phyloP scores from a whole-genome alignment of 768 basidiomycete genomes.

The Tylopilus plumbeoviolaceoides region DNA sequence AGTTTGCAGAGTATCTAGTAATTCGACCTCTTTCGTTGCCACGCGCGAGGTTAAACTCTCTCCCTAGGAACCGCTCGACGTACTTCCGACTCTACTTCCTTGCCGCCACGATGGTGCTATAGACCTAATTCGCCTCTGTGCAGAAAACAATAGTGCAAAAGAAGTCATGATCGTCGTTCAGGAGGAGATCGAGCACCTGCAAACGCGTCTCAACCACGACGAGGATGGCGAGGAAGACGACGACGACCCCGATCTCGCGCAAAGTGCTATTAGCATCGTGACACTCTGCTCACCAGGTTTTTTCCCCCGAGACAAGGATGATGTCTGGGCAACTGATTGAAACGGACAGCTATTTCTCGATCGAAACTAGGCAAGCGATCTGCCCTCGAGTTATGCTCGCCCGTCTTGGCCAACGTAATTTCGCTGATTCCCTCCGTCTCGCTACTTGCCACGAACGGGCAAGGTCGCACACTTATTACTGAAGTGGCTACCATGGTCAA shows the following conservation, averaged over 20 bases:
- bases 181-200: constrained; percentile 35
- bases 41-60: not conserved
- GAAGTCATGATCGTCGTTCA: constrained; percentile 41
- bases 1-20: constrained; percentile 19
- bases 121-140: constrained; percentile 33
- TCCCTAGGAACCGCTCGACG: constrained; percentile 37
- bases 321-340: not conserved
- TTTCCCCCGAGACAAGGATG: not conserved
- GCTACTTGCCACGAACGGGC: constrained; percentile 5
- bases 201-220: constrained; percentile 9
- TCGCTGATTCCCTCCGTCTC: constrained; percentile 17
- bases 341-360: constrained; percentile 22
- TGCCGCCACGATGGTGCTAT: constrained; percentile 26
- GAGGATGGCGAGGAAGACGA: constrained; percentile 16
- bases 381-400: constrained; percentile 17
- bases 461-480: constrained; percentile 20
- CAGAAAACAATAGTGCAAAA: constrained; percentile 33
- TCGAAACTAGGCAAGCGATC: constrained; percentile 23
- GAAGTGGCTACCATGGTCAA: constrained; percentile 17
- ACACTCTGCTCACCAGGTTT: constrained; percentile 23
- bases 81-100: constrained; percentile 36
- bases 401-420: constrained; percentile 14
- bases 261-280: constrained; percentile 15
- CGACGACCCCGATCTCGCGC: constrained; percentile 4
- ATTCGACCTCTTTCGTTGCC: not conserved